Percentiles rank a stretch among this genome's conserved stretches.
Evolutionary conservation across 805 yeast genomes (phyloP).

Genomic region (Schwanniomyces yamadae): DNA sequence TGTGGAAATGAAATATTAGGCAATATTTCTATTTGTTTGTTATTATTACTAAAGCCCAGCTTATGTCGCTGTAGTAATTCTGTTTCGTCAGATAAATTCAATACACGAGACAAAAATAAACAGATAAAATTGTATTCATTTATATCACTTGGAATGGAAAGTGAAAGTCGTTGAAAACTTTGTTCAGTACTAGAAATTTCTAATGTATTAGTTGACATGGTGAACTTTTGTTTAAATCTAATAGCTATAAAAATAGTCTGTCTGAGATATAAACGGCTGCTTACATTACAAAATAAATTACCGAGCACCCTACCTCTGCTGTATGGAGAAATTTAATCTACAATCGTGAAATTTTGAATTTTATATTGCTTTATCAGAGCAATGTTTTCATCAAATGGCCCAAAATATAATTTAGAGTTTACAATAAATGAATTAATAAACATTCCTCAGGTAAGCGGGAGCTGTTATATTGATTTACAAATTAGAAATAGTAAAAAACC

Average conservation of each 20-base stretch:
- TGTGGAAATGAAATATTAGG: conserved; percentile 34
- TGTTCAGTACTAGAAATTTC: neutral
- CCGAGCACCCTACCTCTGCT: too few relatives aligned
- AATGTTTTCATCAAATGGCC: conserved; percentile 36
- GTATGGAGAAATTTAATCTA: too few relatives aligned
- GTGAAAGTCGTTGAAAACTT: conserved; percentile 22
- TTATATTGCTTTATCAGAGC: too few relatives aligned
- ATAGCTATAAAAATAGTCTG: too few relatives aligned
- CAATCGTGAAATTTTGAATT: too few relatives aligned
- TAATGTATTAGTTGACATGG: neutral
- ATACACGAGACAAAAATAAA: conserved; percentile 22
- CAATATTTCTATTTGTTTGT: conserved; percentile 22
- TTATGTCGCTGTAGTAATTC: neutral
- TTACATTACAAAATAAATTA: too few relatives aligned
- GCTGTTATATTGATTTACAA: conserved; percentile 62
- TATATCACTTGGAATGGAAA: conserved; percentile 27
- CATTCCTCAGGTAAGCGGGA: conserved; percentile 76
- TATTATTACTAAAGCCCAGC: too few relatives aligned
- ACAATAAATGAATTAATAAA: conserved; percentile 71
- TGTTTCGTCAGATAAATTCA: conserved; percentile 20
- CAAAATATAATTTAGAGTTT: conserved; percentile 62
- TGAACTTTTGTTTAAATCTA: too few relatives aligned
- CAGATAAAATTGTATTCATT: conserved; percentile 25
- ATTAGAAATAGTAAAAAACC: conserved; percentile 47
- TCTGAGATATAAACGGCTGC: too few relatives aligned